A percentile compares a stretch with the other conserved stretches of the same genome.
Evolutionary conservation across 768 basidiomycete genomes (phyloP).

Genomic region (Phaeotremella skinneri): DNA sequence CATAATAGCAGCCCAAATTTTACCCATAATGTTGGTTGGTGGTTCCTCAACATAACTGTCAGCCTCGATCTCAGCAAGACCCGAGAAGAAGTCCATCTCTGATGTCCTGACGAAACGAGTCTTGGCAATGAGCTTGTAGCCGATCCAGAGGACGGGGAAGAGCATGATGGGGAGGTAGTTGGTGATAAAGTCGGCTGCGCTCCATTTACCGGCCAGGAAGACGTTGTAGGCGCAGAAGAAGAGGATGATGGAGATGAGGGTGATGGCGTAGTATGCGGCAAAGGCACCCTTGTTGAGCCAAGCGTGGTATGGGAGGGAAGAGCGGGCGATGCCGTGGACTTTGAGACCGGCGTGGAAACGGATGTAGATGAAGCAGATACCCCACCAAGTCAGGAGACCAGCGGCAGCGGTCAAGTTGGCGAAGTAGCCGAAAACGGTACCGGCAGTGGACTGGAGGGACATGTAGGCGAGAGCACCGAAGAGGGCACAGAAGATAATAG

Average conservation of each 20-base stretch:
- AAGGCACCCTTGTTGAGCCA: slow-evolving; percentile 56
- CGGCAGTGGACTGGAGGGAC: slow-evolving; percentile 66
- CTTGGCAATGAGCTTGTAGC: slow-evolving; percentile 60
- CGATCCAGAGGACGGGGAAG: slow-evolving; percentile 70
- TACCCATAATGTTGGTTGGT: slow-evolving; percentile 64
- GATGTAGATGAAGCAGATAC: slow-evolving; percentile 70
- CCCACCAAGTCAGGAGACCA: slow-evolving; percentile 72
- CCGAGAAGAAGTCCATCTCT: slow-evolving; percentile 82
- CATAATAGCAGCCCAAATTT: slow-evolving; percentile 78
- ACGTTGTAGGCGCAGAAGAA: slow-evolving; percentile 53
- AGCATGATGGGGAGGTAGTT: slow-evolving; percentile 61
- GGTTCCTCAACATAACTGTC: slow-evolving; percentile 59
- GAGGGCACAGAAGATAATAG: slow-evolving; percentile 65
- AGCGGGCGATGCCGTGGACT: slow-evolving; percentile 72
- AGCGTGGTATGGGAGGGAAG: slow-evolving; percentile 67
- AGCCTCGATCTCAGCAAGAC: slow-evolving; percentile 68
- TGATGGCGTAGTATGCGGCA: slow-evolving; percentile 51
- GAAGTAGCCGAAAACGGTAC: slow-evolving; percentile 73
- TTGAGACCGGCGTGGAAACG: slow-evolving; percentile 83
- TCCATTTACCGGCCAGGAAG: slow-evolving; percentile 60
- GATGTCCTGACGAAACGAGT: slow-evolving; percentile 55
- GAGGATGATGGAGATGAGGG: slow-evolving; percentile 48
- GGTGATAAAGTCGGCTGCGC: slow-evolving; percentile 69
- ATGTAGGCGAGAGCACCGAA: slow-evolving; percentile 71
- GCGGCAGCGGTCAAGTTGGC: slow-evolving; percentile 64